A percentile compares a stretch with the other conserved stretches of the same genome.
Evolutionary conservation across 2,329 filamentous ascomycete genomes (phyloP).

Genomic region (Pyrenochaeta sp.): DNA sequence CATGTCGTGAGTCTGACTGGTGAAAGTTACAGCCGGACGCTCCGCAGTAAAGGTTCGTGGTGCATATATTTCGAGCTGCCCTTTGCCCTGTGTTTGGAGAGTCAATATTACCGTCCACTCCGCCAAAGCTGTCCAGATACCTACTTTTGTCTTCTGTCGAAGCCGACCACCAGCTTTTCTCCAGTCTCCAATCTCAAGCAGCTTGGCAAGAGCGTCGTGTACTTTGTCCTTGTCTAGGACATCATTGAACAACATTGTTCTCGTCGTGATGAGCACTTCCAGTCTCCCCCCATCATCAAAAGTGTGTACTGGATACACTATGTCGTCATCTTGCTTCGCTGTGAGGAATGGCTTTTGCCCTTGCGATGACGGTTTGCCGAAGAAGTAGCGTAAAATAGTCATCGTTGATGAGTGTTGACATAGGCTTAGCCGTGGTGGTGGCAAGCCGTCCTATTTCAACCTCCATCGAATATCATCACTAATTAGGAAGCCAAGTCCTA

Average conservation of each 20-base stretch:
- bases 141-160: constrained; percentile 51
- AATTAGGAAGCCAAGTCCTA: too few species aligned
- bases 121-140: constrained; percentile 1
- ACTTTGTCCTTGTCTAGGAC: constrained; percentile 55
- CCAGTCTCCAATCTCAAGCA: constrained; percentile 56
- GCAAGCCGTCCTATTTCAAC: too few species aligned
- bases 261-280: constrained; percentile 18
- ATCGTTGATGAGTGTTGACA: too few species aligned
- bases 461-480: too few species aligned
- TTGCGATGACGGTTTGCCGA: too few species aligned
- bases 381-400: too few species aligned
- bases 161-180: constrained; percentile 56
- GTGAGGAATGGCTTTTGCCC: too few species aligned
- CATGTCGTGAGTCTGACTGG: constrained; percentile 44
- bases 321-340: constrained; percentile 16
- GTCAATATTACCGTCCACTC: too few species aligned
- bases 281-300: constrained; percentile 25
- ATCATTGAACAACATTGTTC: constrained; percentile 55
- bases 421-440: too few species aligned
- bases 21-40: constrained; percentile 53
- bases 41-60: constrained; percentile 43
- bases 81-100: constrained; percentile 21
- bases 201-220: constrained; percentile 38
- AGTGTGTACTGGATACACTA: constrained; percentile 23
- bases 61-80: constrained; percentile 51